phyloP scores from a whole-genome alignment of 2,329 filamentous ascomycete species.

The Chaetomiaceae sp. region DNA sequence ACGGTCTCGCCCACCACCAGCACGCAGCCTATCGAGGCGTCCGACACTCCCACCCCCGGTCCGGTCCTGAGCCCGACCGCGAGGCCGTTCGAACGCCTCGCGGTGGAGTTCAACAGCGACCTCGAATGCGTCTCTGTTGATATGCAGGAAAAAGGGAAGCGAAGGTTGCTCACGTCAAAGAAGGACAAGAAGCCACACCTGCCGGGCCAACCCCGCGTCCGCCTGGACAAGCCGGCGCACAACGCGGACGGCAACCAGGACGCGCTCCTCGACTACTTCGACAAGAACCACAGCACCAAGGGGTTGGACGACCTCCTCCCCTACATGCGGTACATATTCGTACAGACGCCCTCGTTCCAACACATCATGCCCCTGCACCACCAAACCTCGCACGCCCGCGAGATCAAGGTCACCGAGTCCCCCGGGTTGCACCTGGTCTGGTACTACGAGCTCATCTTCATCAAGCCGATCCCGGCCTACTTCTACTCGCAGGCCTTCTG shows the following conservation, averaged over 20 bases:
- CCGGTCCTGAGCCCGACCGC: neutral
- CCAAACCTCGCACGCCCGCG: conserved; percentile 34
- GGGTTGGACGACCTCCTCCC: conserved; percentile 23
- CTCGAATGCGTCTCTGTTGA: conserved; percentile 13
- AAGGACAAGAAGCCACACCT: conserved; percentile 17
- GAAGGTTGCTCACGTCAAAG: conserved; percentile 17
- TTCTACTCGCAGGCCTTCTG: conserved; percentile 34
- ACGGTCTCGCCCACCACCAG: neutral
- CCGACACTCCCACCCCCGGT: neutral
- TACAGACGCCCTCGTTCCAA: conserved; percentile 26
- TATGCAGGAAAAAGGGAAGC: neutral
- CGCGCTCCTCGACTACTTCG: conserved; percentile 20
- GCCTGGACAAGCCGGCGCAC: conserved; percentile 7
- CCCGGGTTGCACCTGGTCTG: conserved; percentile 40
- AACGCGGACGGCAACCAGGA: conserved; percentile 8
- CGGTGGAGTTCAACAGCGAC: conserved; percentile 13
- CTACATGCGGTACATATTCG: conserved; percentile 29
- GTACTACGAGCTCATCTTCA: conserved; percentile 36
- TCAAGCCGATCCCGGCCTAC: conserved; percentile 39
- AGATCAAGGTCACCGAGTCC: conserved; percentile 37
- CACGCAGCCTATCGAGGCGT: neutral
- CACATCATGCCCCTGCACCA: conserved; percentile 36
- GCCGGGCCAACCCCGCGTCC: conserved; percentile 27
- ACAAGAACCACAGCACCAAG: conserved; percentile 20
- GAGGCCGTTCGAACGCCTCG: conserved; percentile 10